Evolutionary conservation across 2,329 filamentous ascomycete genomes (phyloP).

Genomic region (Elsinoe perseae): DNA sequence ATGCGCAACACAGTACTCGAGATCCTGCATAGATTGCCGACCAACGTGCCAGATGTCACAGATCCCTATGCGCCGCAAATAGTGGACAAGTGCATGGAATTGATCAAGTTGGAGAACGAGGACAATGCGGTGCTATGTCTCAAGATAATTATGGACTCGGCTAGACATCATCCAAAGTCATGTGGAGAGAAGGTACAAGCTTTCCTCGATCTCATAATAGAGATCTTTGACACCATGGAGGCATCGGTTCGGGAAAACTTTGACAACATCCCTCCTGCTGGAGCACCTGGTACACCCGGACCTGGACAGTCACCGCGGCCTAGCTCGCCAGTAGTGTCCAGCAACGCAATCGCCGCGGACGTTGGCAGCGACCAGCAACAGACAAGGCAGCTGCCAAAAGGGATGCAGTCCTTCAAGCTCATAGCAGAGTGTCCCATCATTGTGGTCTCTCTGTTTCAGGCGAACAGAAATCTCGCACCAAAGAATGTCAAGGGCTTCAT

Average conservation of each 20-base stretch:
- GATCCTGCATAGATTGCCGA: conserved; percentile 80
- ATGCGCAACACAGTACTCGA: conserved; percentile 89
- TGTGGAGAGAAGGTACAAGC: conserved; percentile 75
- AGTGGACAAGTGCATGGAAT: conserved; percentile 78
- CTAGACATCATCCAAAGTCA: conserved; percentile 77
- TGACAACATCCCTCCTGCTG: conserved; percentile 56
- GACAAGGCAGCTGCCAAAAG: conserved; percentile 71
- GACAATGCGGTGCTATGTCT: conserved; percentile 98
- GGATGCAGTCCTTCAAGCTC: conserved; percentile 99
- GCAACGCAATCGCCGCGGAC: conserved; percentile 52
- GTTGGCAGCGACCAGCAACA: conserved; percentile 77
- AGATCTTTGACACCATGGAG: conserved; percentile 93
- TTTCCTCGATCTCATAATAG: conserved; percentile 85
- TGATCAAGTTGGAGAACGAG: conserved; percentile 90
- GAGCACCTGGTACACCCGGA: conserved; percentile 58
- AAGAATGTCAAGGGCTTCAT: conserved; percentile 88
- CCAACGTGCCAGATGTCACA: conserved; percentile 67
- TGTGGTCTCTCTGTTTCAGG: conserved; percentile 95
- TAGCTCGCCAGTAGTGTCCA: conserved; percentile 77
- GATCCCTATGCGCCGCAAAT: conserved; percentile 84
- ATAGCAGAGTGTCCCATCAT: conserved; percentile 97
- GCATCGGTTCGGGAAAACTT: conserved; percentile 92
- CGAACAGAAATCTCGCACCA: conserved; percentile 70
- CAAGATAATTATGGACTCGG: conserved; percentile 95
- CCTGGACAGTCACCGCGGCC: conserved; percentile 79